Percentiles rank a stretch among this genome's conserved stretches.
phyloP scores from a whole-genome alignment of 208 protist species.

The Leishmania amazonensis region DNA sequence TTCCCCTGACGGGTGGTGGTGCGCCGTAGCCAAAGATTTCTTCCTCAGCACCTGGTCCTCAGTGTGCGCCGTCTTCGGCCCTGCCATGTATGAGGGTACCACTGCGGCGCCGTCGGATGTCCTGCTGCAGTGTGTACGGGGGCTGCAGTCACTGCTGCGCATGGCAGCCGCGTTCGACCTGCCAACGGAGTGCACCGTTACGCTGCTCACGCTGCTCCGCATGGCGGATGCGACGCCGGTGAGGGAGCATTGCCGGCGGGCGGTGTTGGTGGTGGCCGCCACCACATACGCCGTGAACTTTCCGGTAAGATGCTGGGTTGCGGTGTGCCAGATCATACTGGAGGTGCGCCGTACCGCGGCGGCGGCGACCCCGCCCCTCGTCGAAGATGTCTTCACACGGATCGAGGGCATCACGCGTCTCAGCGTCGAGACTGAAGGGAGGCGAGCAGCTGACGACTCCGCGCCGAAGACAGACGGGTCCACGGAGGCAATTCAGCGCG shows the following conservation, averaged over 20 bases:
- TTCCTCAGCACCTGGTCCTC: slow-evolving; percentile 83
- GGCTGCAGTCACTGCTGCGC: slow-evolving; percentile 73
- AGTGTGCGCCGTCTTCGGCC: slow-evolving; percentile 84
- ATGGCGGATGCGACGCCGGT: slow-evolving; percentile 58
- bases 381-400: slow-evolving; percentile 68
- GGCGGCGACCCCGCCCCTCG: slow-evolving; percentile 35
- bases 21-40: slow-evolving; percentile 64
- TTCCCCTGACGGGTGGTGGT: slow-evolving; percentile 44
- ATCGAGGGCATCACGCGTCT: slow-evolving; percentile 74
- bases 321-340: slow-evolving; percentile 61
- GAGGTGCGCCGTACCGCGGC: slow-evolving; percentile 40
- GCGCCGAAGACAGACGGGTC: background rate
- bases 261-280: slow-evolving; percentile 66
- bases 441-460: background rate
- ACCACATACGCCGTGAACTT: slow-evolving; percentile 73
- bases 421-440: slow-evolving; percentile 37
- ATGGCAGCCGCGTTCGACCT: slow-evolving; percentile 77
- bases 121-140: slow-evolving; percentile 62
- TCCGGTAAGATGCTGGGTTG: slow-evolving; percentile 71
- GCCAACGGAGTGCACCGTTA: slow-evolving; percentile 79
- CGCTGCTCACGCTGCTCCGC: slow-evolving; percentile 65
- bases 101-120: slow-evolving; percentile 49
- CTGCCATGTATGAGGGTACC: slow-evolving; percentile 59
- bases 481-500: slow-evolving; percentile 45
- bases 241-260: slow-evolving; percentile 47